Conservation (phyloP, 1,139 yeast genomes). For the Pichia inconspicua region DNA sequence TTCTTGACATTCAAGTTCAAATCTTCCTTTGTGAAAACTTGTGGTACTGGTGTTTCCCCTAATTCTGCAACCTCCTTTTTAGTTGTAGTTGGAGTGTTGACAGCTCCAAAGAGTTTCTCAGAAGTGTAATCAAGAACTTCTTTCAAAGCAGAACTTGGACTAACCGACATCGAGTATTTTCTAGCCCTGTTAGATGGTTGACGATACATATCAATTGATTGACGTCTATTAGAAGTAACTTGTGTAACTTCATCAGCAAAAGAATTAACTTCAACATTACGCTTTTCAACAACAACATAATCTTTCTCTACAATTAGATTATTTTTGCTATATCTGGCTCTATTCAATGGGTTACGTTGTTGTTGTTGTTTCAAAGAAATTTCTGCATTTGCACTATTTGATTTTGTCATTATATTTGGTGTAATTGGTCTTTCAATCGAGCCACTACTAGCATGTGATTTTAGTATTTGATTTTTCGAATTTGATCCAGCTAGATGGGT, state of each 20-base stretch:
- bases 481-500: neutral
- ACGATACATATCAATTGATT: neutral
- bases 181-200: conserved; percentile 1
- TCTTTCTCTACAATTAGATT: conserved; percentile 46
- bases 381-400: conserved; percentile 36
- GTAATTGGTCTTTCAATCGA: neutral
- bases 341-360: neutral
- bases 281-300: conserved; percentile 89
- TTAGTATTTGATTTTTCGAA: neutral
- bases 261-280: conserved; percentile 92
- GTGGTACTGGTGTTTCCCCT: neutral
- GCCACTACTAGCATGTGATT: conserved; percentile 4
- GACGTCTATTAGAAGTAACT: conserved; percentile 26
- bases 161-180: conserved; percentile 31
- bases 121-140: conserved; percentile 86
- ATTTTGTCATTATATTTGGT: conserved; percentile 1
- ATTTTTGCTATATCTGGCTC: neutral
- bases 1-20: neutral
- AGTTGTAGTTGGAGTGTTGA: neutral
- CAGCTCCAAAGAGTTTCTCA: conserved; percentile 67
- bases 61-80: neutral
- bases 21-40: neutral
- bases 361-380: conserved; percentile 17
- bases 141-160: conserved; percentile 83
- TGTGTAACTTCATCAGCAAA: conserved; percentile 84